These are phyloP conservation scores for Symbiotaphrina buchneri DNA, from an alignment of 495 filamentous ascomycete species.

Conservation along the genomic window DNA sequence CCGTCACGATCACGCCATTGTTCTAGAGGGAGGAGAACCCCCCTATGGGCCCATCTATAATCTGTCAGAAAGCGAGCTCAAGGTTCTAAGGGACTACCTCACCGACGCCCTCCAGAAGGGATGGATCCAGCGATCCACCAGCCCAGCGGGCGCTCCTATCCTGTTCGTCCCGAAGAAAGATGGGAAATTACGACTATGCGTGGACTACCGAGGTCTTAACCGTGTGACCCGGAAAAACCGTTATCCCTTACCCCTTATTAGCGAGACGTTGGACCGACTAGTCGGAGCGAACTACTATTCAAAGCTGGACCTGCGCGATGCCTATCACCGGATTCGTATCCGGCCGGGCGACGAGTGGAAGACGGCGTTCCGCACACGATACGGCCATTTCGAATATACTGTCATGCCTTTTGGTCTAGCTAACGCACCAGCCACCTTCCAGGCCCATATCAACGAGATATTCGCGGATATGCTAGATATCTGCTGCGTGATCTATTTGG, in stretches of 20 bases:
- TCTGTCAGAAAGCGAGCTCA: conserved; percentile 6
- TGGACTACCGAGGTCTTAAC: conserved; percentile 3
- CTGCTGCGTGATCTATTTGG: conserved; percentile 1
- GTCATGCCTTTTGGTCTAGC: conserved; percentile 7
- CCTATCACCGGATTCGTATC: conserved; percentile 5
- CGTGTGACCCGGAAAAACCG: conserved; percentile 2
- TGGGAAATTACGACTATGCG: conserved; percentile 3
- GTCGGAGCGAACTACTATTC: conserved; percentile 1
- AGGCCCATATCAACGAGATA: conserved; percentile 6
- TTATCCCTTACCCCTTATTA: conserved; percentile 1
- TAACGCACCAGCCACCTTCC: conserved; percentile 8
- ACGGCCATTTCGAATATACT: conserved; percentile 6
- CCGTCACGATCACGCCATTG: conserved; percentile 1
- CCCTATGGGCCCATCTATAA: conserved; percentile 6
- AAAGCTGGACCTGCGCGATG: conserved; percentile 2
- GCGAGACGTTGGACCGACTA: not conserved
- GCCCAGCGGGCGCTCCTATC: conserved; percentile 1
- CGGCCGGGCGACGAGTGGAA: conserved; percentile 8
- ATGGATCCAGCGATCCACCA: conserved; percentile 4
- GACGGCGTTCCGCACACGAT: conserved; percentile 7
- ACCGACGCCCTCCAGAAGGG: conserved; percentile 5
- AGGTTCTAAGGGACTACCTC: conserved; percentile 6
- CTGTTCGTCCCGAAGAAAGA: conserved; percentile 6
- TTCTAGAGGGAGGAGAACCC: conserved; percentile 1
- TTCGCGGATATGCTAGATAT: not conserved